Evolutionary conservation across 441 rosid genomes (phyloP).

Genomic region (Erysimum cheiri): DNA sequence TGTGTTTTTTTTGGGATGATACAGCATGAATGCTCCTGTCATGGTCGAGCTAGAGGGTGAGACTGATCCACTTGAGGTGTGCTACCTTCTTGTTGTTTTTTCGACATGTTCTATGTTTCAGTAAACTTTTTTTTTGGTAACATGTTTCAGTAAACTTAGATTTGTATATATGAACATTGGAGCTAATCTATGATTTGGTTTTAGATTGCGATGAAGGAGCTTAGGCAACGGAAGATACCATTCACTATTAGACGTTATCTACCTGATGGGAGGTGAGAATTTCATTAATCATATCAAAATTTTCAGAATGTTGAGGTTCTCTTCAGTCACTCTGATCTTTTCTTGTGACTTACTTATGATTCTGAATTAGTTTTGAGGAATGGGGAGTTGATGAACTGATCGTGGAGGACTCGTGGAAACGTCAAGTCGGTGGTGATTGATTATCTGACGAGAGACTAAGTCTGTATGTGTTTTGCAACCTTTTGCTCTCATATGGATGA

Average conservation of each 20-base stretch:
- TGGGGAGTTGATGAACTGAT: conserved; percentile 95
- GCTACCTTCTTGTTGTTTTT: neutral
- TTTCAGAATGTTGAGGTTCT: neutral
- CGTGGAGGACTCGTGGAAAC: conserved; percentile 94
- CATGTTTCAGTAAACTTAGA: neutral
- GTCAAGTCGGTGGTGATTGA: conserved; percentile 89
- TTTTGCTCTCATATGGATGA: neutral
- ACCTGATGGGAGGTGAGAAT: conserved; percentile 82
- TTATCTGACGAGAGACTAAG: neutral
- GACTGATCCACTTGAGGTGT: conserved; percentile 75
- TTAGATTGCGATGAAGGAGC: conserved; percentile 93
- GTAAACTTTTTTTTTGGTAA: too few relatives aligned
- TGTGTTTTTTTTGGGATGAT: neutral
- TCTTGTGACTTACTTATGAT: neutral
- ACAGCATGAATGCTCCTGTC: conserved; percentile 97
- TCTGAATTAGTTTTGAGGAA: conserved; percentile 68
- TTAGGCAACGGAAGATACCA: conserved; percentile 82
- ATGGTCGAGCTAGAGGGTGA: conserved; percentile 97
- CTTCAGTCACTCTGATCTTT: neutral
- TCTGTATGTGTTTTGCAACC: neutral
- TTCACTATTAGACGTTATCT: conserved; percentile 83
- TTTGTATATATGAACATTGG: neutral
- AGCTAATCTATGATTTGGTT: conserved; percentile 10
- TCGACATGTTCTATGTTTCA: neutral
- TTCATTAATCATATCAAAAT: neutral